These are phyloP conservation scores for Cucumis melo DNA, from an alignment of 306 rosid species.

Conservation along the genomic window DNA sequence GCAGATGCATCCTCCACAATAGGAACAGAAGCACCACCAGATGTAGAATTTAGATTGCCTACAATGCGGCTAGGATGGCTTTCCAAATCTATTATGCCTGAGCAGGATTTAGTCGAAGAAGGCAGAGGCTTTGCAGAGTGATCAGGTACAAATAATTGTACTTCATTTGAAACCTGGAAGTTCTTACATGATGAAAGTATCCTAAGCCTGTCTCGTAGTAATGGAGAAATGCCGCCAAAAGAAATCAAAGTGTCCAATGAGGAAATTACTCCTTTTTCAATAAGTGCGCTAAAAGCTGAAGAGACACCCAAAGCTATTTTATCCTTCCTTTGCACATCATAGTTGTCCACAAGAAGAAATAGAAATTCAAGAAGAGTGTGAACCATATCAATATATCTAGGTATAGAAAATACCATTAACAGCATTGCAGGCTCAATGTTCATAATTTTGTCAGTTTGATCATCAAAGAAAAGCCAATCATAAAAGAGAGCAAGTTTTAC, in stretches of 20 bases:
- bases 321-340: conserved; percentile 38
- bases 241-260: conserved; percentile 3
- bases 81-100: not conserved
- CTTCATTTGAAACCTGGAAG: not conserved
- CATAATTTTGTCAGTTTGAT: conserved; percentile 52
- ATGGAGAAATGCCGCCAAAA: conserved; percentile 6
- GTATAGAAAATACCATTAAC: conserved; percentile 58
- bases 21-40: conserved; percentile 7
- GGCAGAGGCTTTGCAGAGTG: not conserved
- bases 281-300: conserved; percentile 38
- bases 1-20: not conserved
- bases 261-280: conserved; percentile 38
- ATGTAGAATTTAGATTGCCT: not conserved
- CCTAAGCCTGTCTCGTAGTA: not conserved
- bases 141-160: not conserved
- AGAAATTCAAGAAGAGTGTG: conserved; percentile 54
- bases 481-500: conserved; percentile 63
- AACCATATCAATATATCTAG: conserved; percentile 42
- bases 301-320: conserved; percentile 39
- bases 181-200: not conserved
- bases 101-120: not conserved
- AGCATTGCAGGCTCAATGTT: conserved; percentile 76
- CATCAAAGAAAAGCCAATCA: conserved; percentile 83
- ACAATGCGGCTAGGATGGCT: not conserved
- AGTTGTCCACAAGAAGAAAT: conserved; percentile 56